phyloP scores from a whole-genome alignment of 441 rosid genomes.

The Eruca vesicaria region DNA sequence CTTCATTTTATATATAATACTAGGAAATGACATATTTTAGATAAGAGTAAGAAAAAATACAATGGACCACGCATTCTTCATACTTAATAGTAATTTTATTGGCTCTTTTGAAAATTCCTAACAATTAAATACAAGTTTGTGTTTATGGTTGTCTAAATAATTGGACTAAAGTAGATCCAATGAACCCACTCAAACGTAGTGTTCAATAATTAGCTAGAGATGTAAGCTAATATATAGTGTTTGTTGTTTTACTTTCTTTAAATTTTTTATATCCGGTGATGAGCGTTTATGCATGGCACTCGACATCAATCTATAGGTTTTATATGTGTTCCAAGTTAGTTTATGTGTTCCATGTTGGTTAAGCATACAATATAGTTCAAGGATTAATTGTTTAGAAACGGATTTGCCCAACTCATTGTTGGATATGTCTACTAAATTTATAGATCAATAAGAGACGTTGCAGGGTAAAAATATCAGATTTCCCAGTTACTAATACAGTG shows the following conservation, averaged over 20 bases:
- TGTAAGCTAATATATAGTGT: neutral
- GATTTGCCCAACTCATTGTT: neutral
- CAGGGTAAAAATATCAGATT: neutral
- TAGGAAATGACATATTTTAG: neutral
- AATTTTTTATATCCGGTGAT: neutral
- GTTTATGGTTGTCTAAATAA: neutral
- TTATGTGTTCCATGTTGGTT: neutral
- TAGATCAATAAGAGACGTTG: neutral
- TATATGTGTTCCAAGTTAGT: neutral
- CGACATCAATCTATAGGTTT: neutral
- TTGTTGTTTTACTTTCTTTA: neutral
- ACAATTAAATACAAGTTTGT: neutral
- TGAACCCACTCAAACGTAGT: neutral
- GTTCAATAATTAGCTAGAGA: neutral
- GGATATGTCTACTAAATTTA: neutral
- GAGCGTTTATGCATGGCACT: neutral
- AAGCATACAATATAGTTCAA: neutral
- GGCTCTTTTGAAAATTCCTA: neutral
- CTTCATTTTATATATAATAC: neutral
- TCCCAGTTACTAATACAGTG: neutral
- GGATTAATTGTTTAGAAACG: neutral
- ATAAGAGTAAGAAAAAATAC: neutral
- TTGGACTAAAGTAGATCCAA: slow-evolving; percentile 8
- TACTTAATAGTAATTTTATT: neutral
- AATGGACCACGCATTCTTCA: neutral